phyloP scores from a whole-genome alignment of 352 stramenopile genomes.

The Globisporangium perplexum region DNA sequence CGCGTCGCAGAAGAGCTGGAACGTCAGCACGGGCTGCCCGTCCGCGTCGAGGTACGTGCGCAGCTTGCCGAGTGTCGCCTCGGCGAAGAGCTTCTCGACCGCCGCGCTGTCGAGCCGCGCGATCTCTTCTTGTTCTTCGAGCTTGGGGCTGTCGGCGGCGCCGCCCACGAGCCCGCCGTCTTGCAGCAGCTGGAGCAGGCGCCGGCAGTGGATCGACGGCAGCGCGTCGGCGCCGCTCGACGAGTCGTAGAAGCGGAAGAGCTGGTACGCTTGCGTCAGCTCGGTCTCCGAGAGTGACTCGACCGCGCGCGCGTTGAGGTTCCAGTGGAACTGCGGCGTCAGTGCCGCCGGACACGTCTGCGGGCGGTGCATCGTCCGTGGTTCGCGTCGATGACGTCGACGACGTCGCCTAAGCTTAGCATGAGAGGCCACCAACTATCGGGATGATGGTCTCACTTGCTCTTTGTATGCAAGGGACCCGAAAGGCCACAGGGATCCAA shows the following conservation, averaged over 20 bases:
- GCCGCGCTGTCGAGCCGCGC: constrained; percentile 3
- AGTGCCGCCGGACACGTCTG: constrained; percentile 16
- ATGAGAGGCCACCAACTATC: too few species aligned
- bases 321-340: constrained; percentile 50
- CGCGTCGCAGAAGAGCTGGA: constrained; percentile 46
- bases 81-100: constrained; percentile 45
- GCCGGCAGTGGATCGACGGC: constrained; percentile 38
- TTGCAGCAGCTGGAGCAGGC: constrained; percentile 36
- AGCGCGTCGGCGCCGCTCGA: constrained; percentile 34
- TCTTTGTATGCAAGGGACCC: too few species aligned
- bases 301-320: constrained; percentile 35
- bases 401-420: too few species aligned
- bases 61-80: constrained; percentile 52
- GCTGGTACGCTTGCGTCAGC: constrained; percentile 31
- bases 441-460: too few species aligned
- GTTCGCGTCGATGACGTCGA: too few species aligned
- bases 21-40: constrained; percentile 38
- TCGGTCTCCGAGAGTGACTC: constrained; percentile 21
- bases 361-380: constrained; percentile 2
- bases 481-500: too few species aligned
- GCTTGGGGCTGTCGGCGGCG: background rate
- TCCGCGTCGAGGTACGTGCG: constrained; percentile 51
- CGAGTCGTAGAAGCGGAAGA: constrained; percentile 63
- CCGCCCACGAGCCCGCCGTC: constrained; percentile 24
- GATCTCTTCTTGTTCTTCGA: background rate